phyloP scores from a whole-genome alignment of 139 green algal genomes.

The Zygnema cylindricum region DNA sequence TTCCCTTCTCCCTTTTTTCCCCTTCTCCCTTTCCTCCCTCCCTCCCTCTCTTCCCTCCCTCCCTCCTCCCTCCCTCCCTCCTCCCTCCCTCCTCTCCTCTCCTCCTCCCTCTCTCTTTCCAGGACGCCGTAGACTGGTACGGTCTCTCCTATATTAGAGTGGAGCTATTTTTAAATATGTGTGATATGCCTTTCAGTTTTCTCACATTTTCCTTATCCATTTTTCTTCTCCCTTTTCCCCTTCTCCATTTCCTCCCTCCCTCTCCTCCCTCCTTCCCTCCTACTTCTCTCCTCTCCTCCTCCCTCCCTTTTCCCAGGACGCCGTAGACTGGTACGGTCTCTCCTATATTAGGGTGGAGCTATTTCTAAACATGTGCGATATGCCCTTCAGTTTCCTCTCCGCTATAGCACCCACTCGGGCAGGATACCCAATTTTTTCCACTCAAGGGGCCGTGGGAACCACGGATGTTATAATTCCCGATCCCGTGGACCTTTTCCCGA shows the following conservation, averaged over 20 bases:
- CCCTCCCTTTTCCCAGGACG: not conserved
- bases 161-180: constrained; percentile 51
- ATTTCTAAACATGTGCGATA: constrained; percentile 45
- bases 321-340: constrained; percentile 22
- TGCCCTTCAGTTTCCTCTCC: constrained; percentile 38
- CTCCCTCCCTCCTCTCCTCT: not conserved
- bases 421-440: constrained; percentile 48
- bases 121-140: constrained; percentile 29
- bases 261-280: no score
- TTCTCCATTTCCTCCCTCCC: no score
- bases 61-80: not conserved
- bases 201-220: constrained; percentile 18
- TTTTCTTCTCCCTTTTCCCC: no score
- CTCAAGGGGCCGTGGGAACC: constrained; percentile 21
- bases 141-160: not conserved
- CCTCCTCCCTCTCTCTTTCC: constrained; percentile 27
- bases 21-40: not conserved
- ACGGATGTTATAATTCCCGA: constrained; percentile 39
- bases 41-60: not conserved
- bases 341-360: constrained; percentile 23
- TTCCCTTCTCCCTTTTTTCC: not conserved
- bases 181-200: constrained; percentile 38
- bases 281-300: not conserved
- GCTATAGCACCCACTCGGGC: not conserved
- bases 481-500: constrained; percentile 33